Conservation (phyloP, 2,329 filamentous ascomycete genomes). For the Rachicladosporium sp. region DNA sequence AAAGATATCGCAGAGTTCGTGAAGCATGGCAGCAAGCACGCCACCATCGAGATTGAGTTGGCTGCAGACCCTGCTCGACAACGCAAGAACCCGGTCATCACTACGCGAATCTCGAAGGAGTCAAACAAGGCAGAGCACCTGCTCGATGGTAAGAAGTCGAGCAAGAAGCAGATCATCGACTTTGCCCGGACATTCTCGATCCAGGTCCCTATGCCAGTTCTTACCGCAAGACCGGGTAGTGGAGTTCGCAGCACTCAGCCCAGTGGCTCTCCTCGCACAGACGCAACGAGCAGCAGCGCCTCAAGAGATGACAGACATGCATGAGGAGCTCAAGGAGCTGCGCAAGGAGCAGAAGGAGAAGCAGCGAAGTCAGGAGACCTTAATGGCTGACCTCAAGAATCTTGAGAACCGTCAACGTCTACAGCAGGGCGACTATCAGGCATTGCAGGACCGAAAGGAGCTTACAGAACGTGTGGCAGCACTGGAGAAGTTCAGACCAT, state of each 20-base stretch:
- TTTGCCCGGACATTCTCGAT: slow-evolving; percentile 66
- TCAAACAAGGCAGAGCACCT: slow-evolving; percentile 72
- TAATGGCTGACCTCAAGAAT: slow-evolving; percentile 51
- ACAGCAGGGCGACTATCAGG: slow-evolving; percentile 51
- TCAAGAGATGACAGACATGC: slow-evolving; percentile 51
- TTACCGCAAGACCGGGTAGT: slow-evolving; percentile 91
- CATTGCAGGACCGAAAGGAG: slow-evolving; percentile 49
- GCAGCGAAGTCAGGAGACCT: slow-evolving; percentile 39
- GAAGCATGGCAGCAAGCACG: slow-evolving; percentile 70
- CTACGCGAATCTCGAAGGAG: slow-evolving; percentile 65
- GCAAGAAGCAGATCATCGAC: slow-evolving; percentile 51
- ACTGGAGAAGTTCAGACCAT: slow-evolving; percentile 52
- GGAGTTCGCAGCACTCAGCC: slow-evolving; percentile 76
- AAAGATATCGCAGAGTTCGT: slow-evolving; percentile 81
- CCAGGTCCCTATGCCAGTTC: slow-evolving; percentile 89
- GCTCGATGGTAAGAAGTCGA: slow-evolving; percentile 52
- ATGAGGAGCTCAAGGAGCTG: slow-evolving; percentile 59
- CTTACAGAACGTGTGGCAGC: slow-evolving; percentile 53
- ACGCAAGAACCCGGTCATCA: slow-evolving; percentile 57
- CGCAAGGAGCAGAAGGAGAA: slow-evolving; percentile 54
- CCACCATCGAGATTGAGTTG: slow-evolving; percentile 83
- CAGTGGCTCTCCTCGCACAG: slow-evolving; percentile 68
- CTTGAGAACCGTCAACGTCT: slow-evolving; percentile 62
- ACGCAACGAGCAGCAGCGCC: slow-evolving; percentile 83
- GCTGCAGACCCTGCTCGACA: slow-evolving; percentile 47